Evolutionary conservation across 257 asterid genomes (phyloP).

Genomic region (Penstemon eatonii): DNA sequence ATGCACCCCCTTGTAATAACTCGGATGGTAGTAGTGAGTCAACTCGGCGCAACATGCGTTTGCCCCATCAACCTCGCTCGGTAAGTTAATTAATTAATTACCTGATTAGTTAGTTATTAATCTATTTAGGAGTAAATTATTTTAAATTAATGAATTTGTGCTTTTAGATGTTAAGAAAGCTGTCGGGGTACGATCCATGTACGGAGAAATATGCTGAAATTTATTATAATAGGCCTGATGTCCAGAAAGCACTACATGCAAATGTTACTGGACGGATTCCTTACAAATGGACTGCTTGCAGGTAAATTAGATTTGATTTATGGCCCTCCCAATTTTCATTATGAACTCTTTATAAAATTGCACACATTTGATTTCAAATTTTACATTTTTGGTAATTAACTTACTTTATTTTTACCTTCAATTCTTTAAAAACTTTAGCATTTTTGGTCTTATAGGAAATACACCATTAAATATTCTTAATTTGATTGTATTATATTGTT

Average conservation of each 20-base stretch:
- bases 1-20: constrained; percentile 78
- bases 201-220: constrained; percentile 84
- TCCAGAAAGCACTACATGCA: constrained; percentile 90
- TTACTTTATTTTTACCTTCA: no score
- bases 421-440: no score
- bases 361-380: no score
- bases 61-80: constrained; percentile 71
- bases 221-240: constrained; percentile 83
- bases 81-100: constrained; percentile 17
- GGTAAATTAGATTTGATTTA: constrained; percentile 38
- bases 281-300: constrained; percentile 97
- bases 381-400: no score
- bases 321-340: no score
- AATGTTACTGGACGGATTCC: constrained; percentile 64
- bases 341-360: no score
- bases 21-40: constrained; percentile 54
- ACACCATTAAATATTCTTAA: not conserved
- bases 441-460: not conserved
- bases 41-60: constrained; percentile 57
- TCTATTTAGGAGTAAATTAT: no score
- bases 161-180: constrained; percentile 35
- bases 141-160: not conserved
- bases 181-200: constrained; percentile 90
- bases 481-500: not conserved
- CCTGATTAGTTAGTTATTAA: not conserved